phyloP scores from a whole-genome alignment of 768 basidiomycete genomes.

The Leccinum subgranulosum region DNA sequence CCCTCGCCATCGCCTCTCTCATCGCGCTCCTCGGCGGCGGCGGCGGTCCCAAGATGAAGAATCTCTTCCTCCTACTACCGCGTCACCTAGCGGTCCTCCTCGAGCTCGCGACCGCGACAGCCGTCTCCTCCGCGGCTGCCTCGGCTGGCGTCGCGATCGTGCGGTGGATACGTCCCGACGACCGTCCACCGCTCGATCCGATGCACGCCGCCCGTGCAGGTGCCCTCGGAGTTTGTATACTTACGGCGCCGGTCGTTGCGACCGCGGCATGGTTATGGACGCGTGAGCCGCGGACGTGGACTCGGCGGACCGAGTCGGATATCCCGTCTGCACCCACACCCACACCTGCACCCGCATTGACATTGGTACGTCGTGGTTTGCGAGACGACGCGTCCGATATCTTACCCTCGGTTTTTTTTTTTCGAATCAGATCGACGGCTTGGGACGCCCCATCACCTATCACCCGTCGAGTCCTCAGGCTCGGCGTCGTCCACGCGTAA shows the following conservation, averaged over 20 bases:
- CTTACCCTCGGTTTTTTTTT: background rate
- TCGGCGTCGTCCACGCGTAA: background rate
- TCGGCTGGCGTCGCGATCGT: constrained; percentile 7
- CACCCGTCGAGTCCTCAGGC: background rate
- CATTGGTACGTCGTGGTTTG: constrained; percentile 4
- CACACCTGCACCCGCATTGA: background rate
- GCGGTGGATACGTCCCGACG: background rate
- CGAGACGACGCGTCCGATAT: background rate
- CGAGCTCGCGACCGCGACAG: constrained; percentile 7
- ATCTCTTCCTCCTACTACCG: background rate
- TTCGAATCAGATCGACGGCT: background rate
- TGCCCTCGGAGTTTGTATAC: constrained; percentile 7
- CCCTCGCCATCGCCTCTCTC: no score
- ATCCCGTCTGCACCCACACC: background rate
- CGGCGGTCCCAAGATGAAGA: background rate
- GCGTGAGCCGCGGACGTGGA: background rate
- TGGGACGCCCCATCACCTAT: background rate
- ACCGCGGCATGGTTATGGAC: constrained; percentile 7
- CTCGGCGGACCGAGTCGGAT: constrained; percentile 1
- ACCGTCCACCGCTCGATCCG: background rate
- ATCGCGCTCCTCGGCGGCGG: constrained; percentile 7
- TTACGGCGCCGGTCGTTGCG: constrained; percentile 6
- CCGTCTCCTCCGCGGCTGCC: constrained; percentile 13
- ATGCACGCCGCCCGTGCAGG: constrained; percentile 17
- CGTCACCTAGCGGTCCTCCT: constrained; percentile 2